Evolutionary conservation across 441 rosid genomes (phyloP), one percentile per base, ranked within the genome.

Genomic region (Euphorbia schlechtendalii): DNA sequence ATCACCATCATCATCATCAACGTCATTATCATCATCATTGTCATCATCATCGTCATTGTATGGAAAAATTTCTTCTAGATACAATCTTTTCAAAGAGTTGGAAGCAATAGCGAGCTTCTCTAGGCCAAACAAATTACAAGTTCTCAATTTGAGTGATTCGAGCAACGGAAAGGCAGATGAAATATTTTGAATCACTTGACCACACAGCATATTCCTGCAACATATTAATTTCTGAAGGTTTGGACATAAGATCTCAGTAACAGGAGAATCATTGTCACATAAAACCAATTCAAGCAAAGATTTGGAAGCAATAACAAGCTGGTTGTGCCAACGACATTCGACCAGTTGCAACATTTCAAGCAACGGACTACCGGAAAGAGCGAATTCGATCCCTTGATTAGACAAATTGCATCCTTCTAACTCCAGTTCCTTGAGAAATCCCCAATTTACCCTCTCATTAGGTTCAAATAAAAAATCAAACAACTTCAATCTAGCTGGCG

Each of bases 301-400:
- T 0, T 41, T 24, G 3, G 40, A 49, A 10, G 24, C 12, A 38
- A 48, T 17, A 52, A 40, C 12, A 53, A 60, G 14, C 43, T 8
- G 2, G 25, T 32, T 1, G 24, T 32, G 9, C 4, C 40, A 21
- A 5, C 18, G 8, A 30, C 72, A 62, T 5, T 3, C 9, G 38
- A 25, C 24, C 56, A 71, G 21, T 53, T 17, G n/a, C 41, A 72
- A 45, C 17, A n/a, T 61, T 46, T 52, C 58, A 53, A 72, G 72
- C 11, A 21, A 7, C 1, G 71, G 76, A 54, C 66, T 32, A 36
- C 40, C 40, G 9, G 40, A 6, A 0, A 69, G 13, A 41, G 68
- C 18, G 8, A 12, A 55, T 43, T 57, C 24, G 20, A 72, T 36
- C 7, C 43, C 45, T 36, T 61, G 70, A 18, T 36, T 13, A 17